Conservation (phyloP, 192 early-diverging fungal genomes). For the Coemansia sp. region DNA sequence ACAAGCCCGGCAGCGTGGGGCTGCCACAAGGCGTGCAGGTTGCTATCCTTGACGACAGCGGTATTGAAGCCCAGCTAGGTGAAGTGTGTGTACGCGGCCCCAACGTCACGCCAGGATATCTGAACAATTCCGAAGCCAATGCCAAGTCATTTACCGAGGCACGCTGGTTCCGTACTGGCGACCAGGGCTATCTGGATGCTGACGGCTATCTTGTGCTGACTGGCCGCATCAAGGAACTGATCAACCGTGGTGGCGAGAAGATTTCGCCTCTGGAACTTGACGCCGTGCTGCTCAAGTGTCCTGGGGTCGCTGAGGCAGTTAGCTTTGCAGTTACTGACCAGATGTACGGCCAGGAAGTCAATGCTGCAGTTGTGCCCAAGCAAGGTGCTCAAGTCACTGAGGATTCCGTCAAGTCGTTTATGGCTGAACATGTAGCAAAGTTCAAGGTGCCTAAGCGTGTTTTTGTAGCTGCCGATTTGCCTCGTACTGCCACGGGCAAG, state of each 20-base stretch:
- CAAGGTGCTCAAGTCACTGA: conserved; percentile 54
- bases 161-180: conserved; percentile 80
- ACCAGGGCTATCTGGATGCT: conserved; percentile 74
- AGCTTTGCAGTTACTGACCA: conserved; percentile 71
- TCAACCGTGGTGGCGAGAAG: conserved; percentile 89
- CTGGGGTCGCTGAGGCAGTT: conserved; percentile 69
- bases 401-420: conserved; percentile 54
- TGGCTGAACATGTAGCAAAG: conserved; percentile 56
- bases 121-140: conserved; percentile 70
- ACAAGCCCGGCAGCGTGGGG: conserved; percentile 81
- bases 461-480: conserved; percentile 62
- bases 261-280: conserved; percentile 88
- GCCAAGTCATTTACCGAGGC: conserved; percentile 59
- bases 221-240: conserved; percentile 86
- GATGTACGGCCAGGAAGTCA: conserved; percentile 83
- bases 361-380: conserved; percentile 68
- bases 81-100: conserved; percentile 83
- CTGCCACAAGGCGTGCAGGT: conserved; percentile 73
- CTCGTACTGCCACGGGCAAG: conserved; percentile 75
- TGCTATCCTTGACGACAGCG: conserved; percentile 59
- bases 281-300: conserved; percentile 64
- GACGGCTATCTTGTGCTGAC: conserved; percentile 78
- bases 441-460: conserved; percentile 75
- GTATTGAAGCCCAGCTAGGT: conserved; percentile 46
- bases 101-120: conserved; percentile 77